Conservation (phyloP, 2,329 filamentous ascomycete genomes). For the Akanthomyces lecanii region DNA sequence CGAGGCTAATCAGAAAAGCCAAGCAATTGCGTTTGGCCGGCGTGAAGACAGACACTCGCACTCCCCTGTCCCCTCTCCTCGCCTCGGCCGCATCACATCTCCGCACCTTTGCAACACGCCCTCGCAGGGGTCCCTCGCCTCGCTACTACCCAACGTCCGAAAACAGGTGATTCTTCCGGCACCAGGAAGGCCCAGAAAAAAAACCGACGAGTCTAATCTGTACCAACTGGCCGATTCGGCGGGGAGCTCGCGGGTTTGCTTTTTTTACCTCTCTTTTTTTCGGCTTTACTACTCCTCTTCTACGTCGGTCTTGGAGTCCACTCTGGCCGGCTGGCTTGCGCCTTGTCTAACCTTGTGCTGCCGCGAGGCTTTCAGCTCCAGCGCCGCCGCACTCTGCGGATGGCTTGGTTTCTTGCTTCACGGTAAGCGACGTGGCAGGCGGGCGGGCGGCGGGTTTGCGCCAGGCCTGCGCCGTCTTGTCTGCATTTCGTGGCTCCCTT, state of each 20-base stretch:
- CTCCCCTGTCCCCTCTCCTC: background rate
- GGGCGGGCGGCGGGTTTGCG: background rate
- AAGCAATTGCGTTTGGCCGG: background rate
- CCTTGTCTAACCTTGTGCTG: background rate
- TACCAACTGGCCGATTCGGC: background rate
- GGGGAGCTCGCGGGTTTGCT: background rate
- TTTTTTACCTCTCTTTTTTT: background rate
- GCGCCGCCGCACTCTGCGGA: background rate
- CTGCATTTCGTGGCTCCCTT: background rate
- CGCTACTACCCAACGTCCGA: slow-evolving; percentile 12
- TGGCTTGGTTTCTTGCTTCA: background rate
- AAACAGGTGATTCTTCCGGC: slow-evolving; percentile 14
- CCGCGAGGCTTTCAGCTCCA: slow-evolving; percentile 12
- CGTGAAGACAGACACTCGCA: background rate
- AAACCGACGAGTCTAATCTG: background rate
- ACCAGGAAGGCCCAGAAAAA: slow-evolving; percentile 1
- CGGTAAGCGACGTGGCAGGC: slow-evolving; percentile 4
- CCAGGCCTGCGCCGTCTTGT: background rate
- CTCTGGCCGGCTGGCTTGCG: slow-evolving; percentile 3
- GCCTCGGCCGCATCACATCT: background rate
- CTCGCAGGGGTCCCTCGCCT: slow-evolving; percentile 11
- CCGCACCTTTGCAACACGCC: background rate
- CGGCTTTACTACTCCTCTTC: background rate
- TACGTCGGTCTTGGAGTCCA: background rate
- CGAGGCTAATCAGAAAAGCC: background rate